Evolutionary conservation across 2,329 filamentous ascomycete genomes (phyloP), one percentile per base, ranked within the genome.

Genomic region (Metarhizium anisopliae): DNA sequence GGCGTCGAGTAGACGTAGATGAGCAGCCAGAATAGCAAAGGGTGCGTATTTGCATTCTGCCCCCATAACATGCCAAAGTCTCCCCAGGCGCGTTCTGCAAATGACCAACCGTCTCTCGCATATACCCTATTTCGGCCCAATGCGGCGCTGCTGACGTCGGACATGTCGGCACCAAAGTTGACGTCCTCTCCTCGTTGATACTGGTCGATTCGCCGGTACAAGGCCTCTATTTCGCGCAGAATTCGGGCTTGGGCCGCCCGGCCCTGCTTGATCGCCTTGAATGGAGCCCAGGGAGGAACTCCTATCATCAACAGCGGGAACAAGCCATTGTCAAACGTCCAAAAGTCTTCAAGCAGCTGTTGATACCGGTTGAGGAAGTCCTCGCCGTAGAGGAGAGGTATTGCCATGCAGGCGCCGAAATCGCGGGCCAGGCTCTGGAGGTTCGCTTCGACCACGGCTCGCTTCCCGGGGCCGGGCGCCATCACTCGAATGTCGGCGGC

Each of bases 391-490:
- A 64, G 54, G 0, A 60, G 47, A 2, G 63, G 60, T 6, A 63
- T 62, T 2, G 61, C 35, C 35, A 64, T 60, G 30, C 61, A 63
- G 2, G 59, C 60, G 18, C 61, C 62, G 35, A 64, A 62, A 13
- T 64, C 63, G n/a, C 61, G 43, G 4, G 53, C 18, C 11, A 53
- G 14, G 25, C 32, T 50, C 42, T 57, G 53, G 6, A 57, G 53
- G 36, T 57, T 32, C 18, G 43, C 47, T 42, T 55, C 53, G 20
- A 52, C 56, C 3, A 29, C 30, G 25, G 25, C 25, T 25, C 25
- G 25, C 25, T 25, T 25, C 3, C 25, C 25, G 1, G 25, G 25
- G 11, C 55, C 51, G 2, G 59, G 60, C n/a, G 60, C 61, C 0
- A 56, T 40, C 20, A 63, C 61, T 59, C 63, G 35, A 13, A 36